A percentile compares a stretch with the other conserved stretches of the same genome.
Evolutionary conservation across 805 yeast genomes (phyloP).

Genomic region (Kuraishia ogatae): DNA sequence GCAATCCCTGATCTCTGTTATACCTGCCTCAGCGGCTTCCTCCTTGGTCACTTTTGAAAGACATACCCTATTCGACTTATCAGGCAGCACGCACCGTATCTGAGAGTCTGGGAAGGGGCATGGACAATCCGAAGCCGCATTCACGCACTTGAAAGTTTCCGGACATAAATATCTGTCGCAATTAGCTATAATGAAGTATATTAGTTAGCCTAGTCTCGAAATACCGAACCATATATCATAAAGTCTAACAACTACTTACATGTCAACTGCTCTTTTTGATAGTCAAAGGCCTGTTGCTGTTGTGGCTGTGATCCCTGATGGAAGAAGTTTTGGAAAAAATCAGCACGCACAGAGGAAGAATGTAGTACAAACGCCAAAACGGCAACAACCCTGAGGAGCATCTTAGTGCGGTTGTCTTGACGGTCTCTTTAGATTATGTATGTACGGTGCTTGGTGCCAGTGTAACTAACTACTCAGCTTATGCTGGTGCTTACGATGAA

Average conservation of each 20-base stretch:
- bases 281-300: conserved; percentile 24
- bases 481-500: too few species aligned
- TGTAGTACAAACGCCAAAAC: neutral
- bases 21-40: conserved; percentile 28
- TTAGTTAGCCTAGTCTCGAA: too few species aligned
- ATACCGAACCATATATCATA: too few species aligned
- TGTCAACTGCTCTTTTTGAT: conserved; percentile 29
- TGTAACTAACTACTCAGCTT: too few species aligned
- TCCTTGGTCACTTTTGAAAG: conserved; percentile 68
- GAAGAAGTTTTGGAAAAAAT: conserved; percentile 14
- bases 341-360: conserved; percentile 11
- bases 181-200: conserved; percentile 16
- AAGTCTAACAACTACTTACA: too few species aligned
- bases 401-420: neutral
- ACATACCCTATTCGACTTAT: conserved; percentile 58
- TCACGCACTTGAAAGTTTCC: conserved; percentile 75
- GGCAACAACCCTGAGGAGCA: neutral
- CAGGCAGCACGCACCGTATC: conserved; percentile 70
- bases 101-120: conserved; percentile 87
- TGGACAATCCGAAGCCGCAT: conserved; percentile 65
- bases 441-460: too few species aligned
- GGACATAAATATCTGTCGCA: conserved; percentile 75
- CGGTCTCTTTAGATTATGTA: too few species aligned
- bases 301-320: conserved; percentile 14
- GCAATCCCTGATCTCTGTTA: conserved; percentile 63